Base-by-base conservation (phyloP, 495 filamentous ascomycete species). In the Antarctomyces pellizariae region DNA sequence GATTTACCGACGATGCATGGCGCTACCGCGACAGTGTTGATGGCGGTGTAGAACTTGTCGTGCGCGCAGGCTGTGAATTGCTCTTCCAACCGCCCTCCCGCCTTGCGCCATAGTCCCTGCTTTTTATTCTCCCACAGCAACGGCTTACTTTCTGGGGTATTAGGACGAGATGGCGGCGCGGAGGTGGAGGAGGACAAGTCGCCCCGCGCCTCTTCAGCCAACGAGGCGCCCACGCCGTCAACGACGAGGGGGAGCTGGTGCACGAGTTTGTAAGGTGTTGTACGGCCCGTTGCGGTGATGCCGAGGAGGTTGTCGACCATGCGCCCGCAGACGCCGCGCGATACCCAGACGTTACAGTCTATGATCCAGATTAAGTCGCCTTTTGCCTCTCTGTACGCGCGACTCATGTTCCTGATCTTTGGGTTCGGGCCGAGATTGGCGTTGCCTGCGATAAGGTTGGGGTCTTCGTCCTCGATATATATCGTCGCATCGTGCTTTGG, bases 41-140 rank as follows among this genome's bases (percentile, higher is more conserved):
- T 95, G 31, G 84, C 86, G 12, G 73, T 75, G 54, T 99, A 99
- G 60, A 99, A 92, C 41, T 99, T 99, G 28, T 82, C 82, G 48
- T 99, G 89, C 0, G 79, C 72, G 5, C 79, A 83, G 1, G 82
- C 72, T 54, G 93, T 67, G 53, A 99, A 99, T 46, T 77, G 62
- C 40, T 95, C 84, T 41, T 99, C 89, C 0, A 99, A 56, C 2
- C 78, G 57, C 16, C 80, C 83, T n/a, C 86, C 86, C 20, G 64
- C 64, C 22, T 39, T 58, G 16, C 35, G 47, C 43, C 10, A 26
- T 25, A 25, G 46, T 21, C 25, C 48, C 40, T 28, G 32, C 18
- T 25, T 38, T 24, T 24, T 24, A 14, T 2, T 22, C 14, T 20
- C 15, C 7, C 4, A 9, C 27, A 29, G 18, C n/a, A 36, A 25